These are phyloP conservation scores for Aspergillus melleus DNA, from an alignment of 2,329 filamentous ascomycete genomes.

Conservation along the genomic window DNA sequence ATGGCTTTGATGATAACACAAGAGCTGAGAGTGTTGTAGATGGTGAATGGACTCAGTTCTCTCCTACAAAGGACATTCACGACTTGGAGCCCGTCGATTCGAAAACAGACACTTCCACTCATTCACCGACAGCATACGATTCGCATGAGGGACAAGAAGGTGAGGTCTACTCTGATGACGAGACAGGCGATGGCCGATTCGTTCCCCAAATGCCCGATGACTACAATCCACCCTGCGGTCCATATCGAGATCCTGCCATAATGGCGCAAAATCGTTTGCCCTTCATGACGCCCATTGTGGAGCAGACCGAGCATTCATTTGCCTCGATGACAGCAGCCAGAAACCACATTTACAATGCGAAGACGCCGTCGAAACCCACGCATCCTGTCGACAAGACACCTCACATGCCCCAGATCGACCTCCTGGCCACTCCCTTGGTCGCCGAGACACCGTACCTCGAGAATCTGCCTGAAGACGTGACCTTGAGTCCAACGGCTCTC, in stretches of 20 bases:
- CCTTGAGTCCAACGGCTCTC: slow-evolving; percentile 39
- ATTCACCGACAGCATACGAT: slow-evolving; percentile 13
- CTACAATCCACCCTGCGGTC: slow-evolving; percentile 74
- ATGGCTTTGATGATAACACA: slow-evolving; percentile 41
- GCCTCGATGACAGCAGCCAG: slow-evolving; percentile 57
- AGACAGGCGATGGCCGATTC: slow-evolving; percentile 44
- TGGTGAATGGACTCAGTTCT: slow-evolving; percentile 89
- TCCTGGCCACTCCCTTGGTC: slow-evolving; percentile 70
- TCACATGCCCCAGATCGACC: slow-evolving; percentile 40
- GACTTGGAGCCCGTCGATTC: slow-evolving; percentile 24
- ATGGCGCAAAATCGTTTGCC: slow-evolving; percentile 87
- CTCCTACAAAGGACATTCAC: slow-evolving; percentile 69
- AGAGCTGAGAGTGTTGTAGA: slow-evolving; percentile 56
- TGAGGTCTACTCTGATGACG: slow-evolving; percentile 29
- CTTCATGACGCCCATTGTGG: slow-evolving; percentile 98
- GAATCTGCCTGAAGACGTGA: slow-evolving; percentile 31
- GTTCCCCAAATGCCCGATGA: slow-evolving; percentile 77
- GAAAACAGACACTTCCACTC: slow-evolving; percentile 24
- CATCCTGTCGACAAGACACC: slow-evolving; percentile 25
- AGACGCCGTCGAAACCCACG: slow-evolving; percentile 70
- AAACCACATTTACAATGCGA: slow-evolving; percentile 64
- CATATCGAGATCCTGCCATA: slow-evolving; percentile 77
- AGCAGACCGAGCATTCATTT: slow-evolving; percentile 87
- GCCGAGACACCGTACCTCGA: slow-evolving; percentile 59
- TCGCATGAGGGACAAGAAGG: slow-evolving; percentile 25